These are phyloP conservation scores for Tolypocladium ophioglossoides DNA, from an alignment of 2,329 filamentous ascomycete species.

Conservation along the genomic window DNA sequence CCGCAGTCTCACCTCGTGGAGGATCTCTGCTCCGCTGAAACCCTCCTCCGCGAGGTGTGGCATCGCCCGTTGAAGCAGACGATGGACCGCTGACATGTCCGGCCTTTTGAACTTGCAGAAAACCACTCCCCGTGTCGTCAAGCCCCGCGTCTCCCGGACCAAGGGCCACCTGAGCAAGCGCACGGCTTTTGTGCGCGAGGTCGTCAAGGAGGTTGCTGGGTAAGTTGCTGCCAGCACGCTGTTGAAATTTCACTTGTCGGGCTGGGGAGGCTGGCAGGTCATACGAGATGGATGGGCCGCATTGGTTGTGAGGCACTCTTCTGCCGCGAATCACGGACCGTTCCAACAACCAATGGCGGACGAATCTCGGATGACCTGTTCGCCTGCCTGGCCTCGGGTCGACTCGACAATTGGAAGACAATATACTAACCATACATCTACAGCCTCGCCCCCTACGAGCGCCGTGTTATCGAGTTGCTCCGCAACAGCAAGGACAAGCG, in stretches of 20 bases:
- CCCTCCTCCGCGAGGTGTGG: slow-evolving; percentile 14
- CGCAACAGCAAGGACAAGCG: slow-evolving; percentile 99
- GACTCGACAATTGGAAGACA: neutral
- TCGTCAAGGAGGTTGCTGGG: slow-evolving; percentile 98
- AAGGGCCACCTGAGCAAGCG: slow-evolving; percentile 97
- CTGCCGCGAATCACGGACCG: neutral
- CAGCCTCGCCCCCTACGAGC: slow-evolving; percentile 89
- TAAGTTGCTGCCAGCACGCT: slow-evolving; percentile 34
- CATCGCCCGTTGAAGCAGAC: slow-evolving; percentile 30
- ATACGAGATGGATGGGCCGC: neutral
- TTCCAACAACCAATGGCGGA: neutral
- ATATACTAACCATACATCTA: slow-evolving; percentile 16
- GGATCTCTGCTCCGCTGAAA: slow-evolving; percentile 47
- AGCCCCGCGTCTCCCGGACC: slow-evolving; percentile 70
- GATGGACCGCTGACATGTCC: slow-evolving; percentile 50
- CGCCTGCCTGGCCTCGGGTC: neutral
- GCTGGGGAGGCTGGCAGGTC: neutral
- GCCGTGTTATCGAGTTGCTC: slow-evolving; percentile 96
- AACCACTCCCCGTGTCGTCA: slow-evolving; percentile 68
- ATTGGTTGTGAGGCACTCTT: neutral
- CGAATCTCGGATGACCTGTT: neutral
- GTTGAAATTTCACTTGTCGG: neutral
- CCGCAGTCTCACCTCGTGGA: slow-evolving; percentile 61
- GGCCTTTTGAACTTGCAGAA: slow-evolving; percentile 45
- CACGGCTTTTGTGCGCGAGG: slow-evolving; percentile 91